Evolutionary conservation across 2,329 filamentous ascomycete genomes (phyloP).

Genomic region (Claviceps sorghi): DNA sequence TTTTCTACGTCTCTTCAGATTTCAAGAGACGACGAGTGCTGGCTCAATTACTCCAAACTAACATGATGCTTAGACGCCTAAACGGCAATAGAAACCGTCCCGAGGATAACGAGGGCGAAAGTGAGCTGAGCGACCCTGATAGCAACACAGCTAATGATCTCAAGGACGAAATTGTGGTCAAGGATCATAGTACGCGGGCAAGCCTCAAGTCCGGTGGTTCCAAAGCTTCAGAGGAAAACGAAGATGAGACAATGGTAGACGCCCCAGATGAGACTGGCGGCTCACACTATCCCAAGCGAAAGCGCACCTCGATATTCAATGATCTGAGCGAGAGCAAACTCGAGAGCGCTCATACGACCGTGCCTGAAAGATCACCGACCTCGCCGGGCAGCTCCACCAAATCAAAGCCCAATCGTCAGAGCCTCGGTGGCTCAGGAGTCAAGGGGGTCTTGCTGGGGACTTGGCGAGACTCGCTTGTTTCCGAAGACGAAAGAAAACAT

Average conservation of each 20-base stretch:
- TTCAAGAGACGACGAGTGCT: background rate
- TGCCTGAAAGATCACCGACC: conserved; percentile 15
- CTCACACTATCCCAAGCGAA: conserved; percentile 39
- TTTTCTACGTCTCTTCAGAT: background rate
- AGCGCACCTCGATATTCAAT: conserved; percentile 35
- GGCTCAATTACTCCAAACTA: conserved; percentile 9
- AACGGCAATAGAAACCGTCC: conserved; percentile 18
- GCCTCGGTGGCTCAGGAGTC: conserved; percentile 14
- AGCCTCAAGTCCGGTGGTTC: conserved; percentile 14
- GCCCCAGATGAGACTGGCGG: conserved; percentile 22
- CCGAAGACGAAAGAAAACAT: conserved; percentile 36
- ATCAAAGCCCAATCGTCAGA: conserved; percentile 15
- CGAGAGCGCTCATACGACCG: conserved; percentile 18
- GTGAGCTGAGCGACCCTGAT: conserved; percentile 29
- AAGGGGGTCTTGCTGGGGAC: conserved; percentile 41
- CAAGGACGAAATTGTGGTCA: conserved; percentile 40
- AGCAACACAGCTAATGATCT: conserved; percentile 24
- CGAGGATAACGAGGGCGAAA: conserved; percentile 25
- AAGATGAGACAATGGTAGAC: conserved; percentile 31
- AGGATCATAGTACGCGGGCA: conserved; percentile 25
- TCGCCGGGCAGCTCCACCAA: conserved; percentile 10
- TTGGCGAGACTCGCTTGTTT: conserved; percentile 44
- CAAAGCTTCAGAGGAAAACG: conserved; percentile 17
- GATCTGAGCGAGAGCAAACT: conserved; percentile 35
- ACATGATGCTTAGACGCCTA: conserved; percentile 13